Base-by-base conservation (phyloP, 768 basidiomycete species). In the Phanerodontia chrysosporium region DNA sequence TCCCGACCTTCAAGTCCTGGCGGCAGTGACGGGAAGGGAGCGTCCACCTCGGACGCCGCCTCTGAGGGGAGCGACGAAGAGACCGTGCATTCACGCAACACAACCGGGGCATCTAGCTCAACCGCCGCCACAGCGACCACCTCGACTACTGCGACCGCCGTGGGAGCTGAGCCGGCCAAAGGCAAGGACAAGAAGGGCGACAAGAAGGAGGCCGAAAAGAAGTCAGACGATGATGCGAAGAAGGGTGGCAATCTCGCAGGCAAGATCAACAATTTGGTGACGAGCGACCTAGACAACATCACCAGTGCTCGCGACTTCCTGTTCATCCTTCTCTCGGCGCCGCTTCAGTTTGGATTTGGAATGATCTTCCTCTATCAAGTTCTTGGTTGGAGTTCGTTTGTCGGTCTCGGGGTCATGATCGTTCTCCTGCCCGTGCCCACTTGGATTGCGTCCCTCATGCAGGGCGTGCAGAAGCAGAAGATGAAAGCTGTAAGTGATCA, bases 261-360 rank as follows among this genome's bases (percentile, higher is more conserved):
- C 10, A 88, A 83, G 67, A 85, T 92, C 67, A 92, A 87, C 69
- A 92, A 90, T 56, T 72, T 91, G 6, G 81, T 89, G 32, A 84
- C 88, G 8, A 58, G 51, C 25, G 61, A 62, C 42, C 44, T 61
- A 16, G 60, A 61, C 45, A 64, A 68, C 51, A 62, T 70, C 27
- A 46, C 62, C 14, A 65, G 65, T 9, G 70, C 62, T 8, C 48
- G 55, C 25, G 62, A 63, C 49, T 60, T 63, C 59, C 21, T 60
- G 42, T 57, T 57, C 32, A 32, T 63, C 30, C 60, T 59, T 2
- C 22, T 62, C 9, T 45, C 45, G 21, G 48, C 48, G n/a, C 63
- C 63, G 10, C 25, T 64, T 9, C 55, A 57, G 32, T 28, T 58
- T 22, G 24, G 46, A 8, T 29, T 61, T n/a, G 44, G 46, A 7